Evolutionary conservation across 148 eudicot species (phyloP), one percentile per base, ranked within the genome.

Genomic region (Rheum nobile): DNA sequence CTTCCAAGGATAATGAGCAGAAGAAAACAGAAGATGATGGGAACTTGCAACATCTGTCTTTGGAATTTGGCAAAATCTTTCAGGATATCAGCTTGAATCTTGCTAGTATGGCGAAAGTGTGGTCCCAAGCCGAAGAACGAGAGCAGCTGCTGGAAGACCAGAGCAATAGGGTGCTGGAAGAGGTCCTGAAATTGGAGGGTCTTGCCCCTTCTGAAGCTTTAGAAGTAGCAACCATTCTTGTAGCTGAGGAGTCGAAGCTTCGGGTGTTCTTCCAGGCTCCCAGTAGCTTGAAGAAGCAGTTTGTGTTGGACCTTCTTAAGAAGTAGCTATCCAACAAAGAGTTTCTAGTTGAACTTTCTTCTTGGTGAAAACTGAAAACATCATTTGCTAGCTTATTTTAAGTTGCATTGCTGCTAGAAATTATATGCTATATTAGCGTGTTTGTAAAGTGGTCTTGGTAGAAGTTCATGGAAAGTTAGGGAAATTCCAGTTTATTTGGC

Each of bases 271-370:
- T 22, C 11, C 67, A 57, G 11, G 67, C 67, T 57, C 67, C 67
- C 5, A 57, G 34, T 57, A 57, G 67, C 67, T 13, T 57, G 67
- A 57, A 57, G 67, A 57, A 57, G 67, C 67, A 57, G 34, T 57
- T 24, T 57, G 34, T 28, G 34, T 26, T 57, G 65, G 67, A 26
- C 12, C 67, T 57, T 57, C 67, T 57, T 57, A 57, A 26, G 67
- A 57, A 57, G 14, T 9, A 28, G 67, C 16, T 50, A 16, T 1
- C 10, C 26, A 50, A 50, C 10, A 50, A 6, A 8, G 21, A 19
- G 0, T 48, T 0, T 19, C 21, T 55, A 12, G 13, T 57, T 26
- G 61, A 54, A 54, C 11, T 54, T 21, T 54, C 7, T 1, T 22
- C 21, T 54, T 54, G 34, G 26, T 54, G 29, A 22, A 35, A 35